Base-by-base conservation (phyloP, 805 yeast genomes). In the Starmerella asiatica region DNA sequence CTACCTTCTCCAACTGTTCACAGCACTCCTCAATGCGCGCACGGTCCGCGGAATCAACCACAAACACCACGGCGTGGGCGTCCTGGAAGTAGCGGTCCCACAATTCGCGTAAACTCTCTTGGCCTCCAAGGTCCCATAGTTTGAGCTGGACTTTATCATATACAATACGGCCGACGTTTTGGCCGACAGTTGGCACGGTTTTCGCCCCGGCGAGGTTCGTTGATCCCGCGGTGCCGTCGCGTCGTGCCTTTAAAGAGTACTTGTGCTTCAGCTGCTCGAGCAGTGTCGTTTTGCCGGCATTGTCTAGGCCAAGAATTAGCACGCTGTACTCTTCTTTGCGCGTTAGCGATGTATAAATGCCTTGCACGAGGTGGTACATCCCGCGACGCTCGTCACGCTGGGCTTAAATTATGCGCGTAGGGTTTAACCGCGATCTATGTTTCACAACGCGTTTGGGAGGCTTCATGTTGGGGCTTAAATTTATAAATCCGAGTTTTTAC, bases 51-150 rank as follows among this genome's bases (percentile, higher is more conserved):
- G 94, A 81, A 57, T 88, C 98, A 11, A 91, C 88, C 16, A 88
- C 79, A 58, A 88, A 88, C 32, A 91, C 76, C 28, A 88, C 82
- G 0, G 91, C 97, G 59, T 88, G 96, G 40, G 94, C 81, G 43
- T 75, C 79, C 16, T 69, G 66, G 60, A 77, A 91, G 64, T 88
- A 91, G 45, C 82, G 75, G 5, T 78, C 69, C 98, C 98, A 88
- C 68, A 91, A 68, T 21, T 73, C 64, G 35, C 97, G 67, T 34
- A 88, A 64, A n/a, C 79, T 67, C 55, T 76, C 78, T 59, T 88
- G 98, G 11, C 98, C 98, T 9, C 97, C 97, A 30, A 88, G 75
- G 58, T 88, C 98, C 97, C 97, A 88, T 53, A 91, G 73, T 55
- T 85, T 86, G 40, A 91, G 64, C 37, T 52, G 47, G 21, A 54